Evolutionary conservation across 2,329 filamentous ascomycete species (phyloP), one percentile per base, ranked within the genome.

Genomic region (Neopestalotiopsis sp.): DNA sequence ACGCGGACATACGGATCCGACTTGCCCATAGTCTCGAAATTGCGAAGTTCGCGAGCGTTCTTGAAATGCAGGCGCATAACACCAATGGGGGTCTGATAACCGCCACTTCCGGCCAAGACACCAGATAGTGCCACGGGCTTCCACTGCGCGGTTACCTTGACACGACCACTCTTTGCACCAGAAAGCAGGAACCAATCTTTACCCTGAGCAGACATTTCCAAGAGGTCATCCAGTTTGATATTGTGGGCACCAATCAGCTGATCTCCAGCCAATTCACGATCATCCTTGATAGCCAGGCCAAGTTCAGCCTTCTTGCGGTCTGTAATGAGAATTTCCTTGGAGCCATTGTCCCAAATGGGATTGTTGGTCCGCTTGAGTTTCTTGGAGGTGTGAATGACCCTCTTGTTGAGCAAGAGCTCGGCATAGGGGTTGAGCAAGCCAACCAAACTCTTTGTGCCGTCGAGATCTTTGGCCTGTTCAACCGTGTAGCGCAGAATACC

Each of bases 351-450:
- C 91, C 95, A 99, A 75, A 99, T 95, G 7, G 96, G 96, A 75
- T 97, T 96, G 83, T 99, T 99, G 70, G 94, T 98, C 70, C 95
- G 92, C 87, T 98, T 99, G 75, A 98, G 88, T 81, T 95, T 97
- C 82, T 94, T 94, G 66, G 95, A 97, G 68, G 90, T 87, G 75
- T 97, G 94, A 4, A 98, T 88, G 78, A 97, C 92, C 81, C 96
- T 97, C 71, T 94, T 93, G 76, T 99, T 99, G 74, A 99, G 89
- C 59, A 98, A 87, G 65, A 99, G 87, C 40, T 91, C 87, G 10
- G 94, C 95, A 74, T 98, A 99, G 1, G 96, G 96, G 80, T 94
- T 98, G 61, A 99, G 90, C 71, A 91, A 88, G 38, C 96, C 96
- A 70, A 98, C 91, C 77, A 99, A 83, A 81, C 94, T 97, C 90